phyloP scores from a whole-genome alignment of 1,284 basidiomycete genomes.

The Laetiporus sulphureus region DNA sequence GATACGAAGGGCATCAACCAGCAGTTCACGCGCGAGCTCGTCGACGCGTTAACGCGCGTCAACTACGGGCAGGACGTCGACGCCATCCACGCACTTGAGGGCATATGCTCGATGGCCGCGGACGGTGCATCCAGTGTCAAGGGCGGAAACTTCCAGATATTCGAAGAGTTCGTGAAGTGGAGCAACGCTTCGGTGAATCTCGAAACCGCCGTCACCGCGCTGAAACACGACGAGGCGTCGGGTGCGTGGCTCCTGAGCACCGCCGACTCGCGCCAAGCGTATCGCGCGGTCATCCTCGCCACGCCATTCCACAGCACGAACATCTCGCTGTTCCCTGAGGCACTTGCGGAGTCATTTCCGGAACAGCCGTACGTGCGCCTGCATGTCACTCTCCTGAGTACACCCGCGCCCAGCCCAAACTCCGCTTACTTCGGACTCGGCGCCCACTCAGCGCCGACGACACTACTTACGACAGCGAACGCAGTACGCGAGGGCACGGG shows the following conservation, averaged over 20 bases:
- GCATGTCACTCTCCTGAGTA: constrained; percentile 86
- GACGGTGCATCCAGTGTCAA: constrained; percentile 59
- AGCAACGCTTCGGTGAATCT: constrained; percentile 68
- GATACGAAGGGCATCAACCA: constrained; percentile 46
- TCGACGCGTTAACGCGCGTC: constrained; percentile 81
- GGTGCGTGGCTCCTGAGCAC: constrained; percentile 38
- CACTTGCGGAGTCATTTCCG: constrained; percentile 45
- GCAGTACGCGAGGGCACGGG: constrained; percentile 40
- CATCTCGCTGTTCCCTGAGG: constrained; percentile 43
- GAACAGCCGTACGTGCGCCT: constrained; percentile 74
- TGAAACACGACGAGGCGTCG: constrained; percentile 34
- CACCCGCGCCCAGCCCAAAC: constrained; percentile 56
- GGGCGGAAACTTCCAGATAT: constrained; percentile 85
- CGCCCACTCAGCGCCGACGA: constrained; percentile 46
- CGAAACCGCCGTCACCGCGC: constrained; percentile 55
- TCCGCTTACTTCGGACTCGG: constrained; percentile 69
- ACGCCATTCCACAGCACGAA: constrained; percentile 65
- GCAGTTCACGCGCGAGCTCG: constrained; percentile 68
- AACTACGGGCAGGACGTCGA: constrained; percentile 85
- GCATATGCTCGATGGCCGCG: constrained; percentile 69
- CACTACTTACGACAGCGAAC: constrained; percentile 70
- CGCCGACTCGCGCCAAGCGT: constrained; percentile 24
- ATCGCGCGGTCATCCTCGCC: constrained; percentile 69
- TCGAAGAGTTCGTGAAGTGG: constrained; percentile 71
- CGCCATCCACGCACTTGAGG: constrained; percentile 78